phyloP scores from a whole-genome alignment of 1,139 yeast species.

The Williopsis jadinii region DNA sequence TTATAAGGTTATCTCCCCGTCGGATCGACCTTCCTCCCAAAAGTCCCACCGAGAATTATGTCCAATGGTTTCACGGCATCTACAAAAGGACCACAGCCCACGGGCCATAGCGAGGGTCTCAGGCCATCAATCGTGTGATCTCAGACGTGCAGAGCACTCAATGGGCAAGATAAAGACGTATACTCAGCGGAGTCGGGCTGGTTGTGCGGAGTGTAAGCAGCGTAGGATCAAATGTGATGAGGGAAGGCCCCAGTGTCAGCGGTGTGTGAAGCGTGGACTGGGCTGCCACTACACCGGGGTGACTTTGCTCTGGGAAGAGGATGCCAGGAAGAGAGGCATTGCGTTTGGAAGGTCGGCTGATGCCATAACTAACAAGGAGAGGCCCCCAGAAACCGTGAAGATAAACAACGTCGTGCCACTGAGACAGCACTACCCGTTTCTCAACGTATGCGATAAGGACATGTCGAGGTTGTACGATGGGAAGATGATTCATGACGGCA shows the following conservation, averaged over 20 bases:
- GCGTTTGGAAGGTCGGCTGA: conserved; percentile 31
- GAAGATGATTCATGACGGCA: conserved; percentile 1
- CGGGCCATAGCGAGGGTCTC: too few relatives aligned
- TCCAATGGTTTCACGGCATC: too few relatives aligned
- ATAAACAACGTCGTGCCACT: conserved; percentile 5
- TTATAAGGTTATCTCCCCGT: too few relatives aligned
- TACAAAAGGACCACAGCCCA: too few relatives aligned
- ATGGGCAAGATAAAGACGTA: not conserved
- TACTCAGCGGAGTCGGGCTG: conserved; percentile 1
- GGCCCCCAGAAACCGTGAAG: conserved; percentile 4
- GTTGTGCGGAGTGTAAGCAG: conserved; percentile 21
- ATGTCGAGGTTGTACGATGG: conserved; percentile 3
- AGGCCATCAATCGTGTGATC: too few relatives aligned
- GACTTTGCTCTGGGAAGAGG: conserved; percentile 7
- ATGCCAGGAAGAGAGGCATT: conserved; percentile 21
- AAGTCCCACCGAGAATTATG: too few relatives aligned
- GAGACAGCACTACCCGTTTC: conserved; percentile 21
- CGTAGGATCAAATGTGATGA: conserved; percentile 26
- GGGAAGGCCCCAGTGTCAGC: conserved; percentile 21
- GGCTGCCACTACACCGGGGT: conserved; percentile 12
- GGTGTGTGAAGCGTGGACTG: conserved; percentile 18
- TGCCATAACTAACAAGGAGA: conserved; percentile 13
- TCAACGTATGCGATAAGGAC: conserved; percentile 23
- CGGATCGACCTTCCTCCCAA: too few relatives aligned
- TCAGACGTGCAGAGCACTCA: too few relatives aligned